These are phyloP conservation scores for Naganishia randhawae DNA, from an alignment of 768 basidiomycete genomes.

Conservation along the genomic window DNA sequence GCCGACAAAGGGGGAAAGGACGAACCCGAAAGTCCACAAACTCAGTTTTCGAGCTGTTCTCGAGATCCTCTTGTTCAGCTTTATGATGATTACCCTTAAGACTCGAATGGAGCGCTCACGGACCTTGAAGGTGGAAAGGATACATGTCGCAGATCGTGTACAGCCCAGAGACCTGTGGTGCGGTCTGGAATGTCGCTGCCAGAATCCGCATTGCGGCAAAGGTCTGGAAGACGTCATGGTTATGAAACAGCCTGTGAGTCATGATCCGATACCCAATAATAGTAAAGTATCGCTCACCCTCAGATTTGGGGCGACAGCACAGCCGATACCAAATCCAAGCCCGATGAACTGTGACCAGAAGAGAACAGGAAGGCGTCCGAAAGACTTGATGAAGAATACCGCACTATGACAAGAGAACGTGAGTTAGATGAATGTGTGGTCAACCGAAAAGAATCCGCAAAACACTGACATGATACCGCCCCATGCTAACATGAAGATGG, in stretches of 20 bases:
- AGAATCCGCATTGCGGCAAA: conserved; percentile 63
- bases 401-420: conserved; percentile 48
- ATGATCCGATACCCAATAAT: too few species aligned
- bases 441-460: conserved; percentile 50
- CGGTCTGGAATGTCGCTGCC: conserved; percentile 60
- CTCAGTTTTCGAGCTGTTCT: conserved; percentile 55
- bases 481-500: conserved; percentile 54
- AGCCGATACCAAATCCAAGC: conserved; percentile 60
- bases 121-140: conserved; percentile 67
- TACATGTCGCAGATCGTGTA: conserved; percentile 64
- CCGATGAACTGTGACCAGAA: conserved; percentile 68
- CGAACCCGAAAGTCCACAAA: conserved; percentile 70
- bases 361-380: conserved; percentile 63
- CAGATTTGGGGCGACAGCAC: conserved; percentile 60
- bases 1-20: conserved; percentile 56
- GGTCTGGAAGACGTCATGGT: conserved; percentile 37
- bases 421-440: background rate
- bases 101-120: conserved; percentile 31
- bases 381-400: conserved; percentile 17
- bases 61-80: background rate
- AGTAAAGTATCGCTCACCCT: conserved; percentile 31
- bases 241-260: too few species aligned
- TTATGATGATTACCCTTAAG: background rate
- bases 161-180: conserved; percentile 59
- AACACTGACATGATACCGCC: conserved; percentile 55